phyloP scores from a whole-genome alignment of 331 rosid species.

The Telfairia occidentalis region DNA sequence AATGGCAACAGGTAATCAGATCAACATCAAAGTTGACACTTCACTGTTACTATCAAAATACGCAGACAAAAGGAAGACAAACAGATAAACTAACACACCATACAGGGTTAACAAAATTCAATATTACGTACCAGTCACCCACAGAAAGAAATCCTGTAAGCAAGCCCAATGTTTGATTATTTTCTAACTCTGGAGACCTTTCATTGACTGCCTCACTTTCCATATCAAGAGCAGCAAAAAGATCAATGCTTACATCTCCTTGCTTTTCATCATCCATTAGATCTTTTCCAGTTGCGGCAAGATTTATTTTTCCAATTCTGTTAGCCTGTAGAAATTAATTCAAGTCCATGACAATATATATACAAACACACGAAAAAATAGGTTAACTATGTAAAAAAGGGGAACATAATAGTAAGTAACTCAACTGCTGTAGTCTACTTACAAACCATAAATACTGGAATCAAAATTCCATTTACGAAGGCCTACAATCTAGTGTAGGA shows the following conservation, averaged over 20 bases:
- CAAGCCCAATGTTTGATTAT: constrained; percentile 86
- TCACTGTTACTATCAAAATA: neutral
- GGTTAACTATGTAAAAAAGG: neutral
- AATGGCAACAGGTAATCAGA: neutral
- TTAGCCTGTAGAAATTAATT: constrained; percentile 50
- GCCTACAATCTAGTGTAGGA: neutral
- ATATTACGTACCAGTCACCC: constrained; percentile 65
- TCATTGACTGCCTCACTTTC: constrained; percentile 72
- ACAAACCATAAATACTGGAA: neutral
- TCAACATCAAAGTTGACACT: neutral
- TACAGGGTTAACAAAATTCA: neutral
- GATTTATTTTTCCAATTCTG: constrained; percentile 91
- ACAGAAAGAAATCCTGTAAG: constrained; percentile 88
- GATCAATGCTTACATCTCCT: constrained; percentile 84
- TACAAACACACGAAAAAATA: neutral
- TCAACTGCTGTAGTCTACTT: neutral
- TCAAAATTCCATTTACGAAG: neutral
- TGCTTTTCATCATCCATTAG: constrained; percentile 96
- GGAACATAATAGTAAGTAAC: neutral
- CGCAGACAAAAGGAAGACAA: neutral
- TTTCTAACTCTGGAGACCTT: constrained; percentile 71
- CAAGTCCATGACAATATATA: neutral
- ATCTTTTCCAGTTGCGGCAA: constrained; percentile 95
- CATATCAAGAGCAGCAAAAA: constrained; percentile 67
- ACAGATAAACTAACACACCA: neutral